Evolutionary conservation across 2,329 filamentous ascomycete genomes (phyloP).

Genomic region (Trichoderma afroharzianum): DNA sequence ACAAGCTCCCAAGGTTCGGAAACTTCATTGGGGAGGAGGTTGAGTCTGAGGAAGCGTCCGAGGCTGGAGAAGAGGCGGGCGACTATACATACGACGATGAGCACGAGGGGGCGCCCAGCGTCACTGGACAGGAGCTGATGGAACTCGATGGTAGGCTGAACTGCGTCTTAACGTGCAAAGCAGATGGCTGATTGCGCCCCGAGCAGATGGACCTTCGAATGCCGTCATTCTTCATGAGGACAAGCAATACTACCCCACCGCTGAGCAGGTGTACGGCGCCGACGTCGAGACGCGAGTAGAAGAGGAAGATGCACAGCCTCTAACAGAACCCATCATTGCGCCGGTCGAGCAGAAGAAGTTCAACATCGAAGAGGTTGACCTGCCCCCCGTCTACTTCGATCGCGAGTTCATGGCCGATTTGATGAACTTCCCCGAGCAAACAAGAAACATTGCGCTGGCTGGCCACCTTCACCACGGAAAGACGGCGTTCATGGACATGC

Average conservation of each 20-base stretch:
- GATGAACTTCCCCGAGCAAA: constrained; percentile 94
- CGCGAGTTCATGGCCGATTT: constrained; percentile 91
- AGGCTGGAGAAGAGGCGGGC: constrained; percentile 67
- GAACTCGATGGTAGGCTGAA: constrained; percentile 70
- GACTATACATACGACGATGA: constrained; percentile 83
- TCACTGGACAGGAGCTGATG: constrained; percentile 81
- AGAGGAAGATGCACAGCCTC: constrained; percentile 92
- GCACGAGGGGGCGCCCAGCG: constrained; percentile 57
- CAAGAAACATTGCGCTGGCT: constrained; percentile 85
- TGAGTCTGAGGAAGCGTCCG: constrained; percentile 80
- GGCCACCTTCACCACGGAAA: constrained; percentile 97
- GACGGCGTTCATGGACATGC: constrained; percentile 97
- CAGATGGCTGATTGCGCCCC: not conserved
- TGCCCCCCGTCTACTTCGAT: constrained; percentile 84
- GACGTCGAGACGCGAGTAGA: constrained; percentile 95
- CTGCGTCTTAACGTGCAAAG: not conserved
- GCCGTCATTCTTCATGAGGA: constrained; percentile 98
- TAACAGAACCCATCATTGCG: constrained; percentile 89
- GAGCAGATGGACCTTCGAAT: constrained; percentile 77
- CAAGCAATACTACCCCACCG: constrained; percentile 99
- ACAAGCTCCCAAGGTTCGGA: constrained; percentile 65
- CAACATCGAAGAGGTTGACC: constrained; percentile 83
- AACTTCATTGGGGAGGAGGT: constrained; percentile 95
- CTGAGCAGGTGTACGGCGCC: constrained; percentile 87
- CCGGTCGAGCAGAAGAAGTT: constrained; percentile 96